phyloP scores from a whole-genome alignment of 306 rosid genomes.

The Quercus ilex region DNA sequence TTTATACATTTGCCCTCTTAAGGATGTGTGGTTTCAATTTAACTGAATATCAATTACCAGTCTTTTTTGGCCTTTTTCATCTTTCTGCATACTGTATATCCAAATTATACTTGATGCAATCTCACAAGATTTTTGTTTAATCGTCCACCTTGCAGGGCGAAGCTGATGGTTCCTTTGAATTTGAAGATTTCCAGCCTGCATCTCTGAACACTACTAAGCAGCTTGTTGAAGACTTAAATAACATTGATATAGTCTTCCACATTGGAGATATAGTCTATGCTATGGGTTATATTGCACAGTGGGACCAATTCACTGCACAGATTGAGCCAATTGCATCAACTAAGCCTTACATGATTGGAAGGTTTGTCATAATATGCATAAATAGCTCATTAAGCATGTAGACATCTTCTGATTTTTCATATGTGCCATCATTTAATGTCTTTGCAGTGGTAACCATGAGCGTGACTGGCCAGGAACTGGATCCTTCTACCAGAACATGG shows the following conservation, averaged over 20 bases:
- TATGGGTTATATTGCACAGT: constrained; percentile 86
- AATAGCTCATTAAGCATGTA: neutral
- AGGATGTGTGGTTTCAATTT: neutral
- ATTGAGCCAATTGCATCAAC: constrained; percentile 89
- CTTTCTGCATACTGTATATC: too few relatives aligned
- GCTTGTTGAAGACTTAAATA: constrained; percentile 64
- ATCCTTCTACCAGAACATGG: constrained; percentile 70
- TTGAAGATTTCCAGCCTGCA: constrained; percentile 78
- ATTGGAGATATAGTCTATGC: constrained; percentile 95
- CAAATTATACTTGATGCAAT: neutral
- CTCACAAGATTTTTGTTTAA: constrained; percentile 5
- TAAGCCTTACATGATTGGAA: constrained; percentile 89
- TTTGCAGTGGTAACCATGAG: constrained; percentile 88
- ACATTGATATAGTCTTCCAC: constrained; percentile 81
- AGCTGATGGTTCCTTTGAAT: constrained; percentile 96
- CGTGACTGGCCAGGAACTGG: constrained; percentile 96
- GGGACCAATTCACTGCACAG: constrained; percentile 94
- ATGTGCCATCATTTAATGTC: constrained; percentile 16
- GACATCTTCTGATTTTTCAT: constrained; percentile 17
- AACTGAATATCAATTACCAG: neutral
- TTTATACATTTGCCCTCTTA: neutral
- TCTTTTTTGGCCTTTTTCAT: too few relatives aligned
- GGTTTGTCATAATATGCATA: constrained; percentile 36
- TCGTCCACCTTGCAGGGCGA: constrained; percentile 54
- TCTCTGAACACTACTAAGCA: constrained; percentile 81